Conservation (phyloP, 140 eudicot genomes). For the Cichorium intybus region DNA sequence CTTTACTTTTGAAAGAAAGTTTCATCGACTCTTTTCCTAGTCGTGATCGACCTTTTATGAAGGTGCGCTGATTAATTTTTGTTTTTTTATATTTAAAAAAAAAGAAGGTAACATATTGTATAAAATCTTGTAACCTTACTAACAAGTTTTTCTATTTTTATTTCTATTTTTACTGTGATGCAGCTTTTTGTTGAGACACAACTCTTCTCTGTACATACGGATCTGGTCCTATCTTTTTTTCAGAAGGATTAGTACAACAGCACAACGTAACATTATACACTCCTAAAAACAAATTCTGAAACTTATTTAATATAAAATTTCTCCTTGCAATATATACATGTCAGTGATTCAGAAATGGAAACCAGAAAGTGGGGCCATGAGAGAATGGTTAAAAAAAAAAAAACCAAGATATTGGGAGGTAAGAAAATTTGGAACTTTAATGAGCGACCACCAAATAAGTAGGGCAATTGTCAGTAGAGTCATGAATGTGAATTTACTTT, state of each 20-base stretch:
- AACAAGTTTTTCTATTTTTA: slow-evolving; percentile 13
- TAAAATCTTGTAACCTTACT: slow-evolving; percentile 22
- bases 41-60: slow-evolving; percentile 92
- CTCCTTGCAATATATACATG: slow-evolving; percentile 13
- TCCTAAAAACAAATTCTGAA: slow-evolving; percentile 28
- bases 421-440: slow-evolving; percentile 26
- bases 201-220: slow-evolving; percentile 98
- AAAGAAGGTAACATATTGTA: too few relatives aligned
- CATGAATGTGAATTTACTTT: slow-evolving; percentile 38
- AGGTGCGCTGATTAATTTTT: too few relatives aligned
- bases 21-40: slow-evolving; percentile 91
- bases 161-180: too few relatives aligned
- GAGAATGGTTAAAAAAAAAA: slow-evolving; percentile 27
- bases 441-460: slow-evolving; percentile 32
- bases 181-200: slow-evolving; percentile 94
- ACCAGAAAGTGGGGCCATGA: slow-evolving; percentile 26
- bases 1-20: slow-evolving; percentile 92
- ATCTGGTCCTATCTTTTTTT: slow-evolving; percentile 86
- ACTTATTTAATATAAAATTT: background rate
- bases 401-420: slow-evolving; percentile 13
- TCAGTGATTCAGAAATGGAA: slow-evolving; percentile 35
- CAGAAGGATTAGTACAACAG: slow-evolving; percentile 74
- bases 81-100: background rate
- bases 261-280: slow-evolving; percentile 21
- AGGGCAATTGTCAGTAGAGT: slow-evolving; percentile 28